Evolutionary conservation across 1,284 basidiomycete genomes (phyloP).

Genomic region (Pseudozyma hubeiensis): DNA sequence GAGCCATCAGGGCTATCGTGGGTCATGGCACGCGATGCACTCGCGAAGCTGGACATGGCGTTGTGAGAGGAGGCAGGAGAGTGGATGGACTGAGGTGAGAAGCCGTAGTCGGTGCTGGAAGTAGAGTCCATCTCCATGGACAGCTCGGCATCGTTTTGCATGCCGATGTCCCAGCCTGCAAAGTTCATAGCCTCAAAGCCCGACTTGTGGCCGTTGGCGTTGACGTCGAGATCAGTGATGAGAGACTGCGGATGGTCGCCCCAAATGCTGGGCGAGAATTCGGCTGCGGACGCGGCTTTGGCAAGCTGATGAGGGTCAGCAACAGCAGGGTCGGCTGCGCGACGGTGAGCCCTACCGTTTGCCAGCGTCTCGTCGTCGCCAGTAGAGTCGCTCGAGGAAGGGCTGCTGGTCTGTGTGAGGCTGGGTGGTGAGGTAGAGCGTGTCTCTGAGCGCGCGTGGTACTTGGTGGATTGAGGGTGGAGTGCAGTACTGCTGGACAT

Average conservation of each 20-base stretch:
- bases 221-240: conserved; percentile 18
- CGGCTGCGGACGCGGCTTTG: conserved; percentile 6
- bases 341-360: conserved; percentile 16
- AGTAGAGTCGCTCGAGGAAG: conserved; percentile 46
- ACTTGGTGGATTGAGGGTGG: conserved; percentile 11
- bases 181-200: conserved; percentile 41
- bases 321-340: conserved; percentile 12
- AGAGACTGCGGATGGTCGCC: conserved; percentile 20
- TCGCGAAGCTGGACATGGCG: conserved; percentile 30
- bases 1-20: conserved; percentile 46
- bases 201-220: conserved; percentile 15
- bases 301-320: neutral
- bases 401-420: conserved; percentile 43
- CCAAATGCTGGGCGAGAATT: conserved; percentile 46
- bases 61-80: conserved; percentile 47
- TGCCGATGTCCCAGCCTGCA: conserved; percentile 33
- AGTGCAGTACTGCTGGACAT: conserved; percentile 41
- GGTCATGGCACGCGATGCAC: conserved; percentile 28
- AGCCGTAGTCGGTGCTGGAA: conserved; percentile 44
- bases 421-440: conserved; percentile 42
- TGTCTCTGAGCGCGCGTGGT: conserved; percentile 3
- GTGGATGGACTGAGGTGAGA: conserved; percentile 44
- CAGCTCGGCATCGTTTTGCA: conserved; percentile 33
- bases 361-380: conserved; percentile 39
- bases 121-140: conserved; percentile 53